Percentiles rank a stretch among this genome's conserved stretches.
Conservation (phyloP, 345 rosid species). For the Lepidium didymum region DNA sequence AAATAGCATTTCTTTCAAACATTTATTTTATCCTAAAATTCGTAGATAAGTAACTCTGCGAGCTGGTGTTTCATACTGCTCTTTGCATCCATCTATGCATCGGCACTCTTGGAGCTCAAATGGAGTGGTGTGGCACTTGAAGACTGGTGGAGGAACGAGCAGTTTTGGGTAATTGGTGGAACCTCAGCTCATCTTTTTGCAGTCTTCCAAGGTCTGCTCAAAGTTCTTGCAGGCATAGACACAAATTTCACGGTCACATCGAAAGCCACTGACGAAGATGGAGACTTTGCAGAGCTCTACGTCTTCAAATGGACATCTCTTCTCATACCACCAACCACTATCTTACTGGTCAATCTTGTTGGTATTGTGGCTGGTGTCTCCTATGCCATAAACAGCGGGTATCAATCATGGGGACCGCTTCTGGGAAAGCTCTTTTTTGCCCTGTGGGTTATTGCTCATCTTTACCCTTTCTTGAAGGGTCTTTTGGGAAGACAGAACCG, state of each 20-base stretch:
- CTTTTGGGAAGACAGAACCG: constrained; percentile 85
- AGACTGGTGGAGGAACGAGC: constrained; percentile 99
- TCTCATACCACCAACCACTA: constrained; percentile 92
- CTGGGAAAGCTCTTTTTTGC: constrained; percentile 89
- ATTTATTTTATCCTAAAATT: background rate
- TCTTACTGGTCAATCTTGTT: constrained; percentile 64
- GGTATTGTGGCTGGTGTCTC: constrained; percentile 91
- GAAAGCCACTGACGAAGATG: constrained; percentile 83
- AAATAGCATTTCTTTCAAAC: background rate
- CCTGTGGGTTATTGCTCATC: constrained; percentile 85
- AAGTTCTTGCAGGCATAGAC: constrained; percentile 88
- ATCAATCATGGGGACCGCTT: constrained; percentile 95
- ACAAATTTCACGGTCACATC: constrained; percentile 98
- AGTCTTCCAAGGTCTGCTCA: constrained; percentile 89
- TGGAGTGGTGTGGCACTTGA: constrained; percentile 90
- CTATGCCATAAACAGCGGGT: constrained; percentile 79
- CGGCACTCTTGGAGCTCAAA: constrained; percentile 77
- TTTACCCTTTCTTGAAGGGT: constrained; percentile 95
- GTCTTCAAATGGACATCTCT: constrained; percentile 96
- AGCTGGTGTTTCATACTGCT: constrained; percentile 78
- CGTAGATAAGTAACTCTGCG: constrained; percentile 88
- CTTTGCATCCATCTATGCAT: constrained; percentile 54
- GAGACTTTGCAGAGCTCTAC: constrained; percentile 88
- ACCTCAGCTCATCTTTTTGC: constrained; percentile 94
- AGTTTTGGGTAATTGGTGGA: constrained; percentile 98